Evolutionary conservation across 2,329 filamentous ascomycete species (phyloP).

Genomic region (Nannizziopsis barbatae): DNA sequence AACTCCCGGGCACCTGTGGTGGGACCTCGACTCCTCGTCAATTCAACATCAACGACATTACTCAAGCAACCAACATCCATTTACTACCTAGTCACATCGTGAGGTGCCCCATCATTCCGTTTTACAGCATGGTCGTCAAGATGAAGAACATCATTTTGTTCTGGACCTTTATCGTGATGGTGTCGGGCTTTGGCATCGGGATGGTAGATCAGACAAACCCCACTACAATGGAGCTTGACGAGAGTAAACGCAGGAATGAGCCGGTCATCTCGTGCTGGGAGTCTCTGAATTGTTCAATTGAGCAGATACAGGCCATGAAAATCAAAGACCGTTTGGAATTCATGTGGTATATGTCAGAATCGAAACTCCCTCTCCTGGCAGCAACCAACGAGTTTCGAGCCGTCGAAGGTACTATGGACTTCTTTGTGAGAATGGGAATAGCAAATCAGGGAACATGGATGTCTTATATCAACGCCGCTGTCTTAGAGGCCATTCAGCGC

Average conservation of each 20-base stretch:
- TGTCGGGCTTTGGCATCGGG: neutral
- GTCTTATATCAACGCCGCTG: conserved; percentile 18
- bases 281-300: conserved; percentile 17
- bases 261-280: conserved; percentile 15
- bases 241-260: neutral
- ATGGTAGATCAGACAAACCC: neutral
- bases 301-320: conserved; percentile 18
- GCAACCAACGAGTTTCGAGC: conserved; percentile 18
- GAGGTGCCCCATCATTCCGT: too few species aligned
- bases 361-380: conserved; percentile 14
- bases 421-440: conserved; percentile 19
- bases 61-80: too few species aligned
- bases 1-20: too few species aligned
- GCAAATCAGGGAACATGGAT: conserved; percentile 17
- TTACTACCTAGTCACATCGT: too few species aligned
- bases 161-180: too few species aligned
- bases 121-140: too few species aligned
- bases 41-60: too few species aligned
- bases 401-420: conserved; percentile 18
- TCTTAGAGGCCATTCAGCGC: conserved; percentile 15
- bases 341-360: conserved; percentile 18
- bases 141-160: too few species aligned
- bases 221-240: neutral
- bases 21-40: too few species aligned
- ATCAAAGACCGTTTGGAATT: conserved; percentile 18